Base-by-base conservation (phyloP, 495 filamentous ascomycete species). In the Amphirosellinia nigrospora region DNA sequence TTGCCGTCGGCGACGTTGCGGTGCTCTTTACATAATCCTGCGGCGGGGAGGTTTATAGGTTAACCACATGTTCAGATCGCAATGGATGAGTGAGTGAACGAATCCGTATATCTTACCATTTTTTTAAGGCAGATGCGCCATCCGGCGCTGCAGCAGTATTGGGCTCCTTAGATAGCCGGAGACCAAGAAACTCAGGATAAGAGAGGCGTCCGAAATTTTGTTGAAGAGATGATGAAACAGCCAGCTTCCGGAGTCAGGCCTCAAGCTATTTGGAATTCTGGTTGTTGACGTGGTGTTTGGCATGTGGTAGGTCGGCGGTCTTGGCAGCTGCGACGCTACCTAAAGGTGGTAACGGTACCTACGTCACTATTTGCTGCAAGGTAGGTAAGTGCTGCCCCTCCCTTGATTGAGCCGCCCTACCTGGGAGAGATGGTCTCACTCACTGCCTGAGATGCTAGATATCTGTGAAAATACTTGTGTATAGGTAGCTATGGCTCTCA, bases 1-100 rank as follows among this genome's bases (percentile, higher is more conserved):
- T 85, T 10, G 92, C 91, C 45, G 87, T 80, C 73, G 88, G 90
- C 43, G 91, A 94, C 48, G 88, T 82, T 48, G 88, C 81, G 73
- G 85, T 80, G 70, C 79, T 70, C 23, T 72, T 74, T 60, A 75
- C 52, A 41, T 76, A 76, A 67, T 78, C 58, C 74, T 69, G 16
- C 9, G 28, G 30, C 26, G 19, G 32, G 21, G n/a, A n/a, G n/a
- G n/a, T n/a, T n/a, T n/a, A 32, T 30, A 43, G 19, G 55, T 61
- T 21, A 68, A 43, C 19, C 13, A 60, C 6, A 26, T 53, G 23
- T 30, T 16, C 11, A 16, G 11, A 4, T 16, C 11, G 50, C 6
- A 11, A 30, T 8, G 28, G 28, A 21, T 43, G 55, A 36, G 26
- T 34, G 58, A 41, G 4, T 7, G 58, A 19, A n/a, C 6, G 45